Evolutionary conservation across 306 rosid species (phyloP), one percentile per base, ranked within the genome.

Genomic region (Castanea crenata): DNA sequence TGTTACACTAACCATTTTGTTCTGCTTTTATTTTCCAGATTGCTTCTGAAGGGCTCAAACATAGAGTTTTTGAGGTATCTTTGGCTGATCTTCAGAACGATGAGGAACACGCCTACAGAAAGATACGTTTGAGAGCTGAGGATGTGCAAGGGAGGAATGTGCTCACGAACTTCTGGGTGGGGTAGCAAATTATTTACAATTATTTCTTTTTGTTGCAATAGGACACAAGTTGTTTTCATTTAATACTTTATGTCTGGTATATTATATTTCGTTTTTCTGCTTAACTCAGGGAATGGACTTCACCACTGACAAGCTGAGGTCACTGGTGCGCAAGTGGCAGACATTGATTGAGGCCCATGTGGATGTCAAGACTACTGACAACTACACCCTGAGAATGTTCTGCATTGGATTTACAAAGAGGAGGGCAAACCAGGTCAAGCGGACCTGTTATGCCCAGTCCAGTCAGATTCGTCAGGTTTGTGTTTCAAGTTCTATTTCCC

Each of bases 401-500:
- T 92, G 99, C 88, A 92, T 94, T 83, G 99, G 95, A 4, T 94
- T 92, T 77, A 92, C 97, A 11, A 89, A 86, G 88, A 92, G 91
- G 67, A 89, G 97, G 51, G 63, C 81, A 19, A 92, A 92, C 83
- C 98, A 94, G 87, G 88, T 92, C 29, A 94, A 94, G 92, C 89
- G 97, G 74, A 94, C 97, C 77, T 92, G 97, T 18, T 94, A 94
- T 69, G 98, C 98, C 0, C 98, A 94, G 58, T 87, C 97, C 15
- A 92, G 97, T 79, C 98, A 92, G 82, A 85, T 94, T 62, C 86
- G 91, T 80, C 97, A 88, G 97, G 97, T 94, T 64, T 71, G 14
- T 77, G 32, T 59, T 59, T 10, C 7, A 3, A 23, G 18, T 59
- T 27, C 23, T 59, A 23, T 21, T 59, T 59, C 12, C 14, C 13